phyloP scores from a whole-genome alignment of 495 filamentous ascomycete genomes.

The Glutinoglossum americanum region DNA sequence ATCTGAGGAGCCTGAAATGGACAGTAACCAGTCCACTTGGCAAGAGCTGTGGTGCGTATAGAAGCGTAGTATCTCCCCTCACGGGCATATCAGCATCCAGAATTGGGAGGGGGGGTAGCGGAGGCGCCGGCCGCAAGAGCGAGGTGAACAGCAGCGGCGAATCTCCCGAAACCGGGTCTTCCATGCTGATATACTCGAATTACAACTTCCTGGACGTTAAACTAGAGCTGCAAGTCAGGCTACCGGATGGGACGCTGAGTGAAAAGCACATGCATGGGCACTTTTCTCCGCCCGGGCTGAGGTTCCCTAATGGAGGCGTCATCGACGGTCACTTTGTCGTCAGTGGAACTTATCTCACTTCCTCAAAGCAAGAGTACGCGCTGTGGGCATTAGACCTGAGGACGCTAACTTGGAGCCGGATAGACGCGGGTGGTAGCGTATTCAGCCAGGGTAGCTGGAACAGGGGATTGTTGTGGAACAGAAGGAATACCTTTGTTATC shows the following conservation, averaged over 20 bases:
- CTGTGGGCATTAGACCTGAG: constrained; percentile 85
- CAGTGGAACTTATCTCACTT: constrained; percentile 89
- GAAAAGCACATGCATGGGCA: constrained; percentile 78
- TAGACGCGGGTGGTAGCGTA: constrained; percentile 83
- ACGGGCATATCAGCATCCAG: constrained; percentile 43
- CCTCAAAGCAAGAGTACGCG: constrained; percentile 94
- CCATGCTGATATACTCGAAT: constrained; percentile 96
- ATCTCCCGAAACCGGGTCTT: constrained; percentile 26
- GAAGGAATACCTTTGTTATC: constrained; percentile 84
- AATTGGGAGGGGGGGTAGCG: constrained; percentile 35
- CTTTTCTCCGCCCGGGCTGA: constrained; percentile 71
- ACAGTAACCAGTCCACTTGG: constrained; percentile 65
- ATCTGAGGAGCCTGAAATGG: constrained; percentile 90
- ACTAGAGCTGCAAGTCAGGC: constrained; percentile 72
- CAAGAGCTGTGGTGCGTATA: constrained; percentile 84
- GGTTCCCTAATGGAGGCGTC: constrained; percentile 88
- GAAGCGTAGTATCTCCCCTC: constrained; percentile 79
- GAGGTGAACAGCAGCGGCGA: constrained; percentile 9
- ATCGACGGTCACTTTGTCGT: constrained; percentile 92
- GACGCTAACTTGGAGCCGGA: constrained; percentile 77
- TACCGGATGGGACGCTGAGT: constrained; percentile 60
- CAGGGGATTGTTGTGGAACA: constrained; percentile 75
- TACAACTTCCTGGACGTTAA: constrained; percentile 98
- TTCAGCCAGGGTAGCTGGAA: constrained; percentile 97
- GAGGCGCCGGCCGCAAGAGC: constrained; percentile 17